Conservation (phyloP, 129 eudicot genomes). For the Apium graveolens region DNA sequence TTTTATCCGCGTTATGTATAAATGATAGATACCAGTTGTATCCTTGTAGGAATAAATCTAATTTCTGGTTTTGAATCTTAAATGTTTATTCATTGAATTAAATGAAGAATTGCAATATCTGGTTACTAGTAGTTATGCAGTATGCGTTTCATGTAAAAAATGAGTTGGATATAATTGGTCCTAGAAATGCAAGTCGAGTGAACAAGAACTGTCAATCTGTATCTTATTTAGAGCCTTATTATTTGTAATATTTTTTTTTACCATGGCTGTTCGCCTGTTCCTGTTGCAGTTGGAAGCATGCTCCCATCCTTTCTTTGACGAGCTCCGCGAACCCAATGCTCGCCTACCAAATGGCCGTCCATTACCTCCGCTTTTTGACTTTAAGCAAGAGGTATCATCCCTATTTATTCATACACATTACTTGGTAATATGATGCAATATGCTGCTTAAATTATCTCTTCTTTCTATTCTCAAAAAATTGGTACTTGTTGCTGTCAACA, state of each 20-base stretch:
- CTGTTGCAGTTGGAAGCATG: conserved; percentile 78
- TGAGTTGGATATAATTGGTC: background rate
- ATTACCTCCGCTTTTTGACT: conserved; percentile 82
- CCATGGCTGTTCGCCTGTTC: conserved; percentile 16
- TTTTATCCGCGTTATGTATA: conserved; percentile 2
- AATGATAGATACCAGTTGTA: background rate
- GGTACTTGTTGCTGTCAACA: background rate
- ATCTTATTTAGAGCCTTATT: background rate
- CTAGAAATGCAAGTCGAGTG: background rate
- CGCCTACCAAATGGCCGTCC: conserved; percentile 88
- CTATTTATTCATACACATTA: background rate
- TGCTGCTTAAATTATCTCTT: background rate
- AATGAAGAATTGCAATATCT: background rate
- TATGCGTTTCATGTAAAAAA: background rate
- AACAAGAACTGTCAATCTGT: background rate
- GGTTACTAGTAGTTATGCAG: too few species aligned
- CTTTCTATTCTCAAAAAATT: background rate
- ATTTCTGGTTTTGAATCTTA: background rate
- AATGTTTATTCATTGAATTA: background rate
- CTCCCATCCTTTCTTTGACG: conserved; percentile 94
- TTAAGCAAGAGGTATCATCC: conserved; percentile 76
- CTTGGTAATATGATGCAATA: background rate
- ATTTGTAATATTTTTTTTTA: background rate
- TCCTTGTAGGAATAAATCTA: background rate
- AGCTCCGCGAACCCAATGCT: conserved; percentile 77